Evolutionary conservation across 1,284 basidiomycete species (phyloP).

Genomic region (Malassezia globosa): DNA sequence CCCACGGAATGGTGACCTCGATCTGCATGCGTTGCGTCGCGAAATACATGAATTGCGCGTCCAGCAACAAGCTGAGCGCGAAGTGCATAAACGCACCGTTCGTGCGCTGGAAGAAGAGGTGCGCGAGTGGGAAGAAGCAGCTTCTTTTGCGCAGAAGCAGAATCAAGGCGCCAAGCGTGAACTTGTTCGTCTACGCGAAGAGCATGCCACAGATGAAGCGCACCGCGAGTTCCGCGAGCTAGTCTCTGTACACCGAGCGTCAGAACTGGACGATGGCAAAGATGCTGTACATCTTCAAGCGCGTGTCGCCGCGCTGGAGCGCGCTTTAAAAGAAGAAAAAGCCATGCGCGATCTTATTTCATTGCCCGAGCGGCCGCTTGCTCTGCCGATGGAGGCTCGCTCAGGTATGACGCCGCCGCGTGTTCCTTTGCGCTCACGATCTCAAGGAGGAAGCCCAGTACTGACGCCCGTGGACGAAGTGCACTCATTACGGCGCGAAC

Average conservation of each 20-base stretch:
- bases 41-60: neutral
- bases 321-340: slow-evolving; percentile 13
- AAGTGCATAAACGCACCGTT: slow-evolving; percentile 2
- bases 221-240: slow-evolving; percentile 19
- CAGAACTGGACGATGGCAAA: neutral
- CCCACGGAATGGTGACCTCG: neutral
- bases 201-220: slow-evolving; percentile 15
- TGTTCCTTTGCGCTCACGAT: slow-evolving; percentile 15
- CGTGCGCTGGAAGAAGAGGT: slow-evolving; percentile 18
- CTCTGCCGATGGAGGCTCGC: slow-evolving; percentile 13
- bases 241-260: neutral
- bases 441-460: slow-evolving; percentile 1
- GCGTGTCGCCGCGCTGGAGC: slow-evolving; percentile 14
- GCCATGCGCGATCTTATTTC: slow-evolving; percentile 16
- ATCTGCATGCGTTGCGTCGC: neutral
- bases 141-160: slow-evolving; percentile 11
- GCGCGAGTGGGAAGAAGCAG: neutral
- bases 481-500: neutral
- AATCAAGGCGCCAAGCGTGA: slow-evolving; percentile 8
- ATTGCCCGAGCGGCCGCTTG: slow-evolving; percentile 14
- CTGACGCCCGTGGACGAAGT: neutral
- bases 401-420: slow-evolving; percentile 9
- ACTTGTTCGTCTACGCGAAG: slow-evolving; percentile 15
- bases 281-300: slow-evolving; percentile 13
- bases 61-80: slow-evolving; percentile 29